Evolutionary conservation across 495 filamentous ascomycete genomes (phyloP).

Genomic region (Lasiosphaeriaceae sp.): DNA sequence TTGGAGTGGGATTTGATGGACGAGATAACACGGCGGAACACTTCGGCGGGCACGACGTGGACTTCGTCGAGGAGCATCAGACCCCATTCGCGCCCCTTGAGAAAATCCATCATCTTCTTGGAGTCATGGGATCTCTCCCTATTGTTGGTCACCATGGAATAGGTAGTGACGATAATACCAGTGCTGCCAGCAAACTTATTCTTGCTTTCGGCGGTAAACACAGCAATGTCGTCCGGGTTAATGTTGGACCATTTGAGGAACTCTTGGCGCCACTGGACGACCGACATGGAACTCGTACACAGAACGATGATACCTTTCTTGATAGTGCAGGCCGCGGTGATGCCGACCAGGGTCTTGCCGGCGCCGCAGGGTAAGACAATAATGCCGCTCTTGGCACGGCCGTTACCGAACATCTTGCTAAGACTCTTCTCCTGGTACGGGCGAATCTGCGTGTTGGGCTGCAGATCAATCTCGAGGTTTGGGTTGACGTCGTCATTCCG

Average conservation of each 20-base stretch:
- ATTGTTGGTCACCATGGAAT: slow-evolving; percentile 95
- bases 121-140: slow-evolving; percentile 84
- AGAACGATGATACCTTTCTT: slow-evolving; percentile 94
- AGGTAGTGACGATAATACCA: slow-evolving; percentile 94
- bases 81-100: slow-evolving; percentile 90
- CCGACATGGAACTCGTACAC: slow-evolving; percentile 96
- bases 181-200: slow-evolving; percentile 83
- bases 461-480: slow-evolving; percentile 86
- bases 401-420: slow-evolving; percentile 99
- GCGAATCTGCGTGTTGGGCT: slow-evolving; percentile 78
- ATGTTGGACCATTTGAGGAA: slow-evolving; percentile 99
- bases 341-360: slow-evolving; percentile 94
- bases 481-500: slow-evolving; percentile 87
- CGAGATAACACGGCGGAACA: slow-evolving; percentile 91
- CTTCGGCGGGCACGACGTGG: slow-evolving; percentile 93
- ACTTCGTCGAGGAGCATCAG: slow-evolving; percentile 98
- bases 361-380: slow-evolving; percentile 97
- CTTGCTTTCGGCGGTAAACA: slow-evolving; percentile 95
- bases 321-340: slow-evolving; percentile 94
- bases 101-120: slow-evolving; percentile 97
- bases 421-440: slow-evolving; percentile 95
- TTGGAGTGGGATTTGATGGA: slow-evolving; percentile 92
- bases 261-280: slow-evolving; percentile 93
- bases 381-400: slow-evolving; percentile 91
- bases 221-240: slow-evolving; percentile 83